Conservation (phyloP, 305 asterid species). For the Coffea humblotiana region DNA sequence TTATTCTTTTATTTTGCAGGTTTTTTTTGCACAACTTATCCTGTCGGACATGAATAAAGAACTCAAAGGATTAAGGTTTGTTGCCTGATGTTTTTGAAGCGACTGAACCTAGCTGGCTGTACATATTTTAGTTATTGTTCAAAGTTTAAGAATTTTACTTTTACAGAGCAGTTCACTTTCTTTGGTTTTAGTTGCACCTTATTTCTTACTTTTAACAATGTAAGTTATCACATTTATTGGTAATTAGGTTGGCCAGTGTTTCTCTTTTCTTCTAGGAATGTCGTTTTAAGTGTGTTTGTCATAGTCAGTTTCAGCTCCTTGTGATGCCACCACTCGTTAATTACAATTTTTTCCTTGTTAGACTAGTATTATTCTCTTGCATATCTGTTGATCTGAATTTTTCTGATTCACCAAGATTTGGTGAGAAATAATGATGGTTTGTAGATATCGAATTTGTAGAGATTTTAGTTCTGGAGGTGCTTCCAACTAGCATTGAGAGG, state of each 20-base stretch:
- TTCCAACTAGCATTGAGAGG: background rate
- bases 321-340: background rate
- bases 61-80: conserved; percentile 92
- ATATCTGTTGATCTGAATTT: background rate
- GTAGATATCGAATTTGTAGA: too few relatives aligned
- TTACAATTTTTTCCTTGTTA: background rate
- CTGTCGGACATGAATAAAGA: conserved; percentile 99
- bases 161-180: background rate
- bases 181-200: background rate
- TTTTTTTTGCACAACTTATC: conserved; percentile 91
- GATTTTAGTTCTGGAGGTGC: background rate
- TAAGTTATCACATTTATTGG: background rate
- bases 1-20: conserved; percentile 51
- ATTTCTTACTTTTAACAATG: background rate
- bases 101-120: too few relatives aligned
- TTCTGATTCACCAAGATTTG: background rate
- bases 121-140: background rate
- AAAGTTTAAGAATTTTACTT: background rate
- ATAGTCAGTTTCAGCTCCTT: background rate
- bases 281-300: background rate
- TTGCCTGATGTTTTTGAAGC: conserved; percentile 12
- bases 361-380: background rate
- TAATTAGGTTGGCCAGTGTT: background rate
- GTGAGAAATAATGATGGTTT: background rate
- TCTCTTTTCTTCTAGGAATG: background rate